Percentiles rank a stretch among this genome's conserved stretches.
Conservation (phyloP, 768 basidiomycete genomes). For the Hypsizygus marmoreus region DNA sequence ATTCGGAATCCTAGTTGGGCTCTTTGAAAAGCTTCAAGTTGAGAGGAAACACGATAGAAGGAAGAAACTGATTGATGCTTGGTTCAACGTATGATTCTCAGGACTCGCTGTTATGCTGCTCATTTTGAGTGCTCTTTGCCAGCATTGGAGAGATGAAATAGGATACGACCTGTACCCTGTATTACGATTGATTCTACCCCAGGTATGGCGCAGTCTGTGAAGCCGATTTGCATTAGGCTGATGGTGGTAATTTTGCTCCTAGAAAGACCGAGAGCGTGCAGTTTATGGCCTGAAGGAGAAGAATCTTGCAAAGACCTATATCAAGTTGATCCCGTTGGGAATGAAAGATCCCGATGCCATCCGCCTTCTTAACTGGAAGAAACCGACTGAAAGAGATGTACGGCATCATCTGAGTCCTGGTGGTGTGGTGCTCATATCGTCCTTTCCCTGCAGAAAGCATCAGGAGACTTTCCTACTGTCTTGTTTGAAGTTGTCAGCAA, state of each 20-base stretch:
- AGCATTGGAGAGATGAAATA: constrained; percentile 87
- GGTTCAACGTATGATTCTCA: constrained; percentile 72
- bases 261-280: constrained; percentile 94
- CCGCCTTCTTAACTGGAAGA: constrained; percentile 89
- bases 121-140: constrained; percentile 15
- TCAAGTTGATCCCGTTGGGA: constrained; percentile 85
- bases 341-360: constrained; percentile 79
- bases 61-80: constrained; percentile 65
- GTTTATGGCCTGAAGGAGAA: constrained; percentile 96
- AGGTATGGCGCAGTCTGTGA: constrained; percentile 41
- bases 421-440: not conserved
- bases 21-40: constrained; percentile 75
- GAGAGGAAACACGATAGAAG: constrained; percentile 78
- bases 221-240: not conserved
- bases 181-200: constrained; percentile 86
- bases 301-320: constrained; percentile 90
- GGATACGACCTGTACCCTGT: constrained; percentile 91
- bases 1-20: constrained; percentile 62
- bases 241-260: constrained; percentile 7
- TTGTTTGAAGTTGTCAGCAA: constrained; percentile 86
- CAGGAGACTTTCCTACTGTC: constrained; percentile 88
- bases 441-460: constrained; percentile 49
- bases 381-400: constrained; percentile 69
- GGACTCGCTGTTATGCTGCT: not conserved
- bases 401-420: constrained; percentile 1